These are phyloP conservation scores for Neurospora africana DNA, from an alignment of 495 filamentous ascomycete genomes.

Conservation along the genomic window DNA sequence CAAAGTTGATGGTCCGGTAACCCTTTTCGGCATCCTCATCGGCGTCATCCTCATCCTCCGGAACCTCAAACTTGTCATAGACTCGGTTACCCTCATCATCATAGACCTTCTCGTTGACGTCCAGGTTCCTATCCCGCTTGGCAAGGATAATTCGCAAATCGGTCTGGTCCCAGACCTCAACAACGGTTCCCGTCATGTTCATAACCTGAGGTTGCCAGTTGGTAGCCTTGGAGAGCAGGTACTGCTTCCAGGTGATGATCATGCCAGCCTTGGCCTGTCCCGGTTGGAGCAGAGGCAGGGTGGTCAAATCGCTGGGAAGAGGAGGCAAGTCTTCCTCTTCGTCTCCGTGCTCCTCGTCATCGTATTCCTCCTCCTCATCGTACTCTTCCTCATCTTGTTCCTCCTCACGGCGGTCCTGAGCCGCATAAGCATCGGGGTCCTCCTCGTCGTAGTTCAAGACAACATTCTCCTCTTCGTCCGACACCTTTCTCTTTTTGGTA, in stretches of 20 bases:
- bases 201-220: conserved; percentile 68
- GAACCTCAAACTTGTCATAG: conserved; percentile 38
- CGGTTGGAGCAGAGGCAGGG: conserved; percentile 43
- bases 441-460: conserved; percentile 44
- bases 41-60: conserved; percentile 28
- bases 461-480: conserved; percentile 20
- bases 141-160: conserved; percentile 54
- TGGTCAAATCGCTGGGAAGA: conserved; percentile 51
- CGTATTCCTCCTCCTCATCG: conserved; percentile 14
- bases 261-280: conserved; percentile 48
- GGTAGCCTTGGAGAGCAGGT: conserved; percentile 60
- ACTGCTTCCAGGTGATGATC: conserved; percentile 70
- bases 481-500: conserved; percentile 41
- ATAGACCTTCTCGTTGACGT: conserved; percentile 36
- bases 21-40: conserved; percentile 19
- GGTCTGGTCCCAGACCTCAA: conserved; percentile 33
- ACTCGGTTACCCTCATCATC: conserved; percentile 33
- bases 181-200: conserved; percentile 56
- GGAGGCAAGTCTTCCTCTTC: conserved; percentile 51
- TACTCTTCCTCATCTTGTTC: conserved; percentile 33
- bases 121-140: conserved; percentile 51
- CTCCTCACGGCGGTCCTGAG: conserved; percentile 17
- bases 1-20: conserved; percentile 24
- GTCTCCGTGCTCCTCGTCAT: conserved; percentile 20
- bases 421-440: conserved; percentile 17